phyloP scores from a whole-genome alignment of 805 yeast genomes.

The Monosporozyma servazzii region DNA sequence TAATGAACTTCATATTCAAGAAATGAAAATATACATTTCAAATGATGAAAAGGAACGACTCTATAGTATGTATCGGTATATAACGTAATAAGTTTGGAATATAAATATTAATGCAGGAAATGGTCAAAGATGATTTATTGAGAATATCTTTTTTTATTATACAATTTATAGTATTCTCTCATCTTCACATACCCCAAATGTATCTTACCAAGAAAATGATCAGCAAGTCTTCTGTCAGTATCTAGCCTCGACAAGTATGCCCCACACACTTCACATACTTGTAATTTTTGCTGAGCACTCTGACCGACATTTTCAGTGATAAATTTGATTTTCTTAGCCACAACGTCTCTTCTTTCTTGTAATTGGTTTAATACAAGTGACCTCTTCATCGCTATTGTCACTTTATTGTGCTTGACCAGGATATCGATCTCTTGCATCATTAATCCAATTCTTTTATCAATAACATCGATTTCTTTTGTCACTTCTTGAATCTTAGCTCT shows the following conservation, averaged over 20 bases:
- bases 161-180: slow-evolving; percentile 42
- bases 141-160: slow-evolving; percentile 7
- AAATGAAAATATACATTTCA: background rate
- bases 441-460: slow-evolving; percentile 56
- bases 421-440: slow-evolving; percentile 57
- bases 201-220: slow-evolving; percentile 80
- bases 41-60: background rate
- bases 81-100: background rate
- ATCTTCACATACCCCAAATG: slow-evolving; percentile 76
- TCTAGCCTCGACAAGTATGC: slow-evolving; percentile 80
- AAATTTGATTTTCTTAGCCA: slow-evolving; percentile 48
- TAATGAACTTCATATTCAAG: background rate
- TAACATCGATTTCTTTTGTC: slow-evolving; percentile 47
- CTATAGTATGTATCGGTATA: background rate
- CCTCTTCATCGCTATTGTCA: slow-evolving; percentile 42
- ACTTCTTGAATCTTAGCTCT: slow-evolving; percentile 46
- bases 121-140: background rate
- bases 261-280: slow-evolving; percentile 85
- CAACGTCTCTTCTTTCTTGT: slow-evolving; percentile 39
- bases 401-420: slow-evolving; percentile 41
- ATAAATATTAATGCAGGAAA: background rate
- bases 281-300: slow-evolving; percentile 80
- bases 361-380: slow-evolving; percentile 38
- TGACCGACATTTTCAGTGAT: slow-evolving; percentile 70
- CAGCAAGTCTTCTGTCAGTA: slow-evolving; percentile 80